phyloP scores from a whole-genome alignment of 257 asterid genomes.

The Scutellaria baicalensis region DNA sequence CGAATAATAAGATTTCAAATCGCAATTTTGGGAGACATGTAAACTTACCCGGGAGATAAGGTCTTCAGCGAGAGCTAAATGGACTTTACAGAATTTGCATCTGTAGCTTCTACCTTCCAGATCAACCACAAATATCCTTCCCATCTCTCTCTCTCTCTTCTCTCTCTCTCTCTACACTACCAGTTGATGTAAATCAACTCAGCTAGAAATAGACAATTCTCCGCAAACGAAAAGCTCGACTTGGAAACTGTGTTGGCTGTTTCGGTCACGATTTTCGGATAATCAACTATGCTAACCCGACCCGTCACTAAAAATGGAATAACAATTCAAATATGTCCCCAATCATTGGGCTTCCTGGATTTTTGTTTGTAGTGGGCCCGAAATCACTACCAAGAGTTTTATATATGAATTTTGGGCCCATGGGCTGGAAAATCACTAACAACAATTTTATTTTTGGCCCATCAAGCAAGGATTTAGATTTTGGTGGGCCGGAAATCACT shows the following conservation, averaged over 20 bases:
- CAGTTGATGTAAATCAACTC: background rate
- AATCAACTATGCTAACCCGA: too few species aligned
- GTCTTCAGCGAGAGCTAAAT: slow-evolving; percentile 47
- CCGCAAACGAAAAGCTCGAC: background rate
- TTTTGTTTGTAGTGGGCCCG: too few species aligned
- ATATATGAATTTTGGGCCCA: too few species aligned
- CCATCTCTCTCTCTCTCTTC: slow-evolving; percentile 41
- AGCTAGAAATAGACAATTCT: background rate
- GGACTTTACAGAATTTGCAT: slow-evolving; percentile 80
- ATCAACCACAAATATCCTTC: slow-evolving; percentile 60
- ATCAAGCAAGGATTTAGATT: too few species aligned
- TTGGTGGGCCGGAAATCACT: too few species aligned
- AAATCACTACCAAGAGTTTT: too few species aligned
- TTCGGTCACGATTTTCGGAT: too few species aligned
- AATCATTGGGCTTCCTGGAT: too few species aligned
- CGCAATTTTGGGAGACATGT: background rate
- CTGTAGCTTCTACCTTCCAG: slow-evolving; percentile 63
- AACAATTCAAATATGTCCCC: too few species aligned
- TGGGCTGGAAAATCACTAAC: too few species aligned
- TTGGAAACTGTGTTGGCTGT: background rate
- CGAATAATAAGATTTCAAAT: background rate
- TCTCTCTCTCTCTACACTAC: background rate
- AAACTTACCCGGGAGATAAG: slow-evolving; percentile 42
- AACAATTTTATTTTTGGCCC: too few species aligned
- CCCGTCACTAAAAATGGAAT: too few species aligned